Evolutionary conservation across 2,329 filamentous ascomycete species (phyloP), one percentile per base, ranked within the genome.

Genomic region (Lasiodiplodia sp.): DNA sequence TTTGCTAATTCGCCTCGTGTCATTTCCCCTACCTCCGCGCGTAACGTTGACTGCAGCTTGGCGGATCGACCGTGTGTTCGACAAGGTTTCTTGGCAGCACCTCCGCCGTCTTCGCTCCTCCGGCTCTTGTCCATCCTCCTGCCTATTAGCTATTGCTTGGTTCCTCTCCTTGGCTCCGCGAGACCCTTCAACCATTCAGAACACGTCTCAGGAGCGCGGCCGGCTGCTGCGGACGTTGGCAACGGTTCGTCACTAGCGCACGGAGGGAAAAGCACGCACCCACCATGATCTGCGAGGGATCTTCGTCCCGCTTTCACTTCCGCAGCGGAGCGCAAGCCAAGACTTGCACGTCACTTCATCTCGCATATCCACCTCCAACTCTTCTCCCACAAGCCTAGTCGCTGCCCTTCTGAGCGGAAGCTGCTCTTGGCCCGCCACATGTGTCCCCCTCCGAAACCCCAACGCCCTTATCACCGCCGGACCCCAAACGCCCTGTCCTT

Each of bases 271-370:
- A 64, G 60, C 40, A 28, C 58, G 58, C 58, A 63, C 44, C 49
- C 28, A 37, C 60, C 28, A 64, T n/a, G 60, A 64, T 64, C 60
- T 64, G 60, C 60, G 31, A 64, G 47, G 60, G 60, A 64, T 64
- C 60, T 28, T 49, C 55, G 18, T 21, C 34, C 55, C 53, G 28
- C 57, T 21, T 60, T 38, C 40, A 63, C 40, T 21, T 44, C 60
- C 58, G n/a, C 58, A 51, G 58, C 58, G 40, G 44, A 49, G 58
- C 58, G 18, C 58, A 16, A 49, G 16, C 10, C 23, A 34, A 14
- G 57, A 40, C 40, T n/a, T 37, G 31, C 37, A 60, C 56, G 18
- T 60, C 56, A 60, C 12, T 11, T 21, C 23, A 28, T 60, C 56
- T 14, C 25, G 53, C 25, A n/a, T 28, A 28, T 31, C 53, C 4